Evolutionary conservation across 2,329 filamentous ascomycete species (phyloP), one percentile per base, ranked within the genome.

Genomic region (Podosphaera fusca): DNA sequence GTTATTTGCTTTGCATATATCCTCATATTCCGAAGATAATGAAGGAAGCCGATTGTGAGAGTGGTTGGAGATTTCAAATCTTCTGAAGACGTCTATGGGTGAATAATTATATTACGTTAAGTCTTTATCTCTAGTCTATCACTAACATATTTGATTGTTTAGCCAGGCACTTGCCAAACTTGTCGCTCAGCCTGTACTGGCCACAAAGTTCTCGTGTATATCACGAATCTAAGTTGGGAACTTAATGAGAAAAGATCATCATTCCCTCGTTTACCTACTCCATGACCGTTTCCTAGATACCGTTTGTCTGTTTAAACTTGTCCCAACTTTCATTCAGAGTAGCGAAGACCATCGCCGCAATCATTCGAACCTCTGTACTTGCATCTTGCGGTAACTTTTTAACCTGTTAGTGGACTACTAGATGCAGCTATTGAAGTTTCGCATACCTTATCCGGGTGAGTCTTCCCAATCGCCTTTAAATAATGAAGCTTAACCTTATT

Each of bases 381-480:
- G 81, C 79, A 60, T 81, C 74, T 69, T 80, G 79, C 2, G 80
- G 73, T 59, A 85, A 72, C 81, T 84, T 63, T 52, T 47, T 50
- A 29, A 21, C 57, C 58, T 55, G 29, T 56, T 31, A 47, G 7
- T 30, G 36, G 31, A n/a, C 50, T 40, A n/a, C 29, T 3, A 54
- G 10, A 59, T 56, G 30, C 36, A 51, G 3, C 38, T 49, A 33
- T 30, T 36, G 55, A 30, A 55, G 63, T 59, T 59, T 21, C 60
- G 63, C 70, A 70, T 75, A 95, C 92, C 84, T 98, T 98, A 70
- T 98, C 92, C 59, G 92, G 92, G 75, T 98, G 92, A 63, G 92
- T 92, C 75, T 95, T 96, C 9, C 84, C 87, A 76, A 98, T 96
- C 4, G 90, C 92, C 78, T 95, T 95, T 92, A 98, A 96, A 68